A percentile compares a stretch with the other conserved stretches of the same genome.
Evolutionary conservation across 2,329 filamentous ascomycete species (phyloP).

Genomic region (Diaporthe vexans): DNA sequence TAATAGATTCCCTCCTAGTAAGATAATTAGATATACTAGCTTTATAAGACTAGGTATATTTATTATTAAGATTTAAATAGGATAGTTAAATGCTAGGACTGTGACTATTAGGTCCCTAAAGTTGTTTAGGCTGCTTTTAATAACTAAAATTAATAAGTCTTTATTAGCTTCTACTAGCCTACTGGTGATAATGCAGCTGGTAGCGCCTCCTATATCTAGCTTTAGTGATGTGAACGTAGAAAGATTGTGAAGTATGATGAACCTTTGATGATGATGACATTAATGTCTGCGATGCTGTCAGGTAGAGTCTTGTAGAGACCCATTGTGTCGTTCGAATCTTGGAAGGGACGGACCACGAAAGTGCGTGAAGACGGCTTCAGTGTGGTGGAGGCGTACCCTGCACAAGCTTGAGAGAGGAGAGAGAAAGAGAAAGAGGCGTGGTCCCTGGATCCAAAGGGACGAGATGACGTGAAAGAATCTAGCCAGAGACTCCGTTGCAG

Average conservation of each 20-base stretch:
- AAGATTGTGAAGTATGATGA: conserved; percentile 29
- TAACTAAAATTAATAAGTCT: conserved; percentile 63
- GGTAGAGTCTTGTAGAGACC: conserved; percentile 42
- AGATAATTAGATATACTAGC: conserved; percentile 60
- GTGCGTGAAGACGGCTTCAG: too few relatives aligned
- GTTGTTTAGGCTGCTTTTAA: conserved; percentile 68
- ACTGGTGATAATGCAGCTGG: conserved; percentile 63
- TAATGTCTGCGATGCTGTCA: conserved; percentile 57
- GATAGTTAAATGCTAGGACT: conserved; percentile 64
- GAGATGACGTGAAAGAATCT: too few relatives aligned
- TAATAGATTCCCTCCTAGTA: conserved; percentile 56
- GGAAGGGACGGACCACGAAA: too few relatives aligned
- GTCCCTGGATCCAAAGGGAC: too few relatives aligned
- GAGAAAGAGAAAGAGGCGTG: too few relatives aligned
- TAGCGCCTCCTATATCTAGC: conserved; percentile 57
- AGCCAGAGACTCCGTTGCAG: too few relatives aligned
- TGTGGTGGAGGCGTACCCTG: too few relatives aligned
- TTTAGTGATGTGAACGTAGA: background rate
- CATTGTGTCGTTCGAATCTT: background rate
- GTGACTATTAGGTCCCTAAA: conserved; percentile 62
- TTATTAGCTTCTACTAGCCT: conserved; percentile 65
- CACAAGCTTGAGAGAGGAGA: too few relatives aligned
- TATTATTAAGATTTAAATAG: conserved; percentile 62
- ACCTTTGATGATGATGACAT: conserved; percentile 66
- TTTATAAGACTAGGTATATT: conserved; percentile 61